Conservation (phyloP, 495 filamentous ascomycete genomes). For the Penicillium canescens region DNA sequence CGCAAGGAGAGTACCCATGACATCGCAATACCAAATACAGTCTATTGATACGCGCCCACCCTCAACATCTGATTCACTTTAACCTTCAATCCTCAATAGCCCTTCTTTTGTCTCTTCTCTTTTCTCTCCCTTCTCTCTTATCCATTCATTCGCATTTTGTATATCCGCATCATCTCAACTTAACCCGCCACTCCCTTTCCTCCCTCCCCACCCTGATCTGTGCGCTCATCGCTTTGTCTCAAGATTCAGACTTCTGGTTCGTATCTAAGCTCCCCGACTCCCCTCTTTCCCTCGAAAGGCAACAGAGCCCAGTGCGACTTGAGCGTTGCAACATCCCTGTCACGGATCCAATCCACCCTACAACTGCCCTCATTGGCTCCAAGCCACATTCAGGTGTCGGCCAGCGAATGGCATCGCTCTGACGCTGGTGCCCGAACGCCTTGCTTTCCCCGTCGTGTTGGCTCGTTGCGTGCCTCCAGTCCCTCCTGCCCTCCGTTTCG, state of each 20-base stretch:
- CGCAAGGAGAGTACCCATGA: neutral
- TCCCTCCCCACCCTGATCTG: neutral
- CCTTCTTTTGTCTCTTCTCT: neutral
- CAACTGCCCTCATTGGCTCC: slow-evolving; percentile 32
- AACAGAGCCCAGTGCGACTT: slow-evolving; percentile 25
- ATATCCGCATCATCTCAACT: neutral
- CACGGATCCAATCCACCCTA: slow-evolving; percentile 35
- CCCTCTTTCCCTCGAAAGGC: neutral
- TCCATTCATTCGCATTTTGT: neutral
- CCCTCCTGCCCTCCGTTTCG: slow-evolving; percentile 24
- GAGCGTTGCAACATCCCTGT: slow-evolving; percentile 43
- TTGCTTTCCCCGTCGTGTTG: slow-evolving; percentile 37
- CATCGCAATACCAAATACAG: slow-evolving; percentile 5
- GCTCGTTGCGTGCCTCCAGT: slow-evolving; percentile 21
- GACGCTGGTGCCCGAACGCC: slow-evolving; percentile 45
- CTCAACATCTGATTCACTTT: neutral
- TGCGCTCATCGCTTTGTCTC: slow-evolving; percentile 1
- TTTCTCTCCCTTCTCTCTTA: too few species aligned
- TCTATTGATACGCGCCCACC: slow-evolving; percentile 3
- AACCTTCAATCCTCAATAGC: neutral
- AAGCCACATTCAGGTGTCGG: slow-evolving; percentile 31
- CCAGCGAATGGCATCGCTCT: slow-evolving; percentile 34
- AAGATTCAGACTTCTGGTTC: neutral
- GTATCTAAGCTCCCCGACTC: neutral
- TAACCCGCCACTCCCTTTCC: neutral